These are phyloP conservation scores for barley (Hordeum vulgare) DNA, from an alignment of 176 grass and related monocot genomes.

Conservation along the genomic window MorexV3_pseudomolecules_assembly NC_058521.1:79764260-79764759, in stretches of 20 bases:
- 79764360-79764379: not conserved
- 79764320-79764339: constrained; percentile 54
- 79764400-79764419: not conserved
- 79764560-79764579: constrained; percentile 17
- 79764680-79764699: constrained; percentile 8
- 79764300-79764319: constrained; percentile 34
- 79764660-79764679: not conserved
- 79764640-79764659: not conserved
- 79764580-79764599: not conserved
- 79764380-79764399: not conserved
- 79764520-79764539: constrained; percentile 51
- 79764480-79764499: constrained; percentile 9
- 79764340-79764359: constrained; percentile 39
- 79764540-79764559: constrained; percentile 34
- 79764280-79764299: constrained; percentile 33
- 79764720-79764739: constrained; percentile 65
- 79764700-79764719: constrained; percentile 58
- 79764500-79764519: constrained; percentile 19
- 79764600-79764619: not conserved
- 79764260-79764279: constrained; percentile 10
- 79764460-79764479: constrained; percentile 81
- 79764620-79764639: not conserved
- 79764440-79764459: constrained; percentile 59
- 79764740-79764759: constrained; percentile 88
- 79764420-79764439: constrained; percentile 33